Evolutionary conservation across 2,329 filamentous ascomycete genomes (phyloP), one percentile per base, ranked within the genome.

Genomic region (Exutisphaerella laricina): DNA sequence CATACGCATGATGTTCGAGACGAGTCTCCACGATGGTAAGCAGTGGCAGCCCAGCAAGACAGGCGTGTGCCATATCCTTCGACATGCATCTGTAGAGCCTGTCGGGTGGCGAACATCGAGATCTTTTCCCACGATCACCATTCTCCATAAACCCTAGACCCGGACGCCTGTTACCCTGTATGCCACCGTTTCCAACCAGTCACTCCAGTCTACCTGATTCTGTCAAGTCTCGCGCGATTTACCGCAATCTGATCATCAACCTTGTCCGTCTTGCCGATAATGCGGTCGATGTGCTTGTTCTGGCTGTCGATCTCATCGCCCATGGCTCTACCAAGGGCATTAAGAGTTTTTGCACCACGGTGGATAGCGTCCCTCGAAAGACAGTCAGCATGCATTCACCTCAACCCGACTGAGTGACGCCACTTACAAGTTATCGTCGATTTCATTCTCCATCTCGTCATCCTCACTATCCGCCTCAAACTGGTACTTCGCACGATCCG

Each of bases 241-340:
- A 87, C 80, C 45, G 80, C 79, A 57, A 90, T 85, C 60, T 84
- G 78, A 54, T 90, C 85, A 64, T 88, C 85, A 54, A 94, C 85
- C 56, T 74, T 77, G 63, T 94, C 88, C 67, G 82, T 90, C 86
- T 51, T 59, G 33, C 33, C 48, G 36, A 34, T 85, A 60, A 96
- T 87, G 46, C 81, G 76, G 49, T 85, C 82, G 58, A 95, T 83
- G 58, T 82, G 75, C 57, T 76, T 75, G 66, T 94, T 94, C 69
- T 94, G 85, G 45, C 76, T 70, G 48, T 87, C 81, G 17, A 92
- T 75, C 62, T 92, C 86, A 34, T 77, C 71, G 35, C 82, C 83
- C 59, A 88, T 89, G 33, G 84, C 85, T 53, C 75, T 72, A 12
- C 85, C 85, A 16, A 92, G 71, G 50, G 75, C 70, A 58, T 94